These are phyloP conservation scores for Fusarium sp. DNA, from an alignment of 2,329 filamentous ascomycete genomes.

Conservation along the genomic window DNA sequence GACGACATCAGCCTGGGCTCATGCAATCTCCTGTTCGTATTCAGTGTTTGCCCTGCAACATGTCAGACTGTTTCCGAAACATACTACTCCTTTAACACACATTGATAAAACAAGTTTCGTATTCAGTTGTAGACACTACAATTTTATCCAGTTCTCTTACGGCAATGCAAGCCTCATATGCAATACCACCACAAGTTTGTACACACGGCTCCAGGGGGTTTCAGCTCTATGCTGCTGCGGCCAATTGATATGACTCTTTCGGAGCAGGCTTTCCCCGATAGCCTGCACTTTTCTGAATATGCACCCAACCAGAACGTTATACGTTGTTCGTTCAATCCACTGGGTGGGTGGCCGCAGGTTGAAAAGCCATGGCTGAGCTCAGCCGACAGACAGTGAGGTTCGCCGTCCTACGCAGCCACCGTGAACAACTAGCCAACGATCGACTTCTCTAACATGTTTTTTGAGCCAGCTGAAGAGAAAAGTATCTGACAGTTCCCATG, in stretches of 20 bases:
- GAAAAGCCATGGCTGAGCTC: not conserved
- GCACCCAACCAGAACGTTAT: not conserved
- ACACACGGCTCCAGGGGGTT: not conserved
- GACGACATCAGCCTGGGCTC: not conserved
- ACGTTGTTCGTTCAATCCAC: not conserved
- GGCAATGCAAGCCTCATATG: not conserved
- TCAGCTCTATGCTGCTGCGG: not conserved
- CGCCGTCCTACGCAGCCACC: not conserved
- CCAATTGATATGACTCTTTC: not conserved
- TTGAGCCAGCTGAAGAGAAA: fast-evolving
- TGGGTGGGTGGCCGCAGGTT: not conserved
- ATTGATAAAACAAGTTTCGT: not conserved
- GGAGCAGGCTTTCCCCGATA: not conserved
- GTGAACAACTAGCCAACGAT: not conserved
- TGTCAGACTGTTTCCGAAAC: not conserved
- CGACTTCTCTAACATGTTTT: not conserved
- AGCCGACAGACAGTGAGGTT: not conserved
- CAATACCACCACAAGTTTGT: not conserved
- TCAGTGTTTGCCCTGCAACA: not conserved
- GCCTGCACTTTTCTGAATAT: not conserved
- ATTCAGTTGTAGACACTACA: not conserved
- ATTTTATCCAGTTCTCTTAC: not conserved
- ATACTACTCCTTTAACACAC: not conserved
- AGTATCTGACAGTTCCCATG: fast-evolving
- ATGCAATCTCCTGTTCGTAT: not conserved